Conservation (phyloP, 2,329 filamentous ascomycete species). For the Didymella segeticola region DNA sequence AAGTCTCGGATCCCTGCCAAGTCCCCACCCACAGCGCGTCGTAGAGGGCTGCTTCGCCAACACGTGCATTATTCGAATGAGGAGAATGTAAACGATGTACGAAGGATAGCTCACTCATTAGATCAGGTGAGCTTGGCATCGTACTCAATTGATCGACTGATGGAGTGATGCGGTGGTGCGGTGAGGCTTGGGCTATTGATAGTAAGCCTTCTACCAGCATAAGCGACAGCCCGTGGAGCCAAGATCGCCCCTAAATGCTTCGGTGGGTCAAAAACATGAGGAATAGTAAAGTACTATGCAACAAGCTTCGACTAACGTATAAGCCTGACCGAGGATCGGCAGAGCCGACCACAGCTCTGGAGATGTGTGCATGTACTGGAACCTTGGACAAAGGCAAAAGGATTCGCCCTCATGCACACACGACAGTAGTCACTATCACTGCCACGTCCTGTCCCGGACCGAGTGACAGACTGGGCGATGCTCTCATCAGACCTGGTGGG, state of each 20-base stretch:
- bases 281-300: neutral
- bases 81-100: constrained; percentile 4
- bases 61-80: neutral
- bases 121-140: constrained; percentile 11
- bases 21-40: neutral
- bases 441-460: neutral
- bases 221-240: neutral
- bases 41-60: neutral
- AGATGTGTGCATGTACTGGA: neutral
- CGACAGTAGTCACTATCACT: neutral
- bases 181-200: constrained; percentile 5
- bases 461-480: neutral
- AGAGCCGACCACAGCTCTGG: neutral
- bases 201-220: constrained; percentile 5
- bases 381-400: too few relatives aligned
- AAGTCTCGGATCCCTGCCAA: neutral
- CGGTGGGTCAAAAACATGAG: neutral
- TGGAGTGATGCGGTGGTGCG: neutral
- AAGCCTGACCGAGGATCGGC: neutral
- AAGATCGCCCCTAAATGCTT: constrained; percentile 5
- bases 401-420: neutral
- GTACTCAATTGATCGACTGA: constrained; percentile 1
- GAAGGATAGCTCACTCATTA: neutral
- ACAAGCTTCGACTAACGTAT: neutral
- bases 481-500: neutral